Evolutionary conservation across 2,329 filamentous ascomycete genomes (phyloP), one percentile per base, ranked within the genome.

Genomic region (Coniochaeta ligniaria): DNA sequence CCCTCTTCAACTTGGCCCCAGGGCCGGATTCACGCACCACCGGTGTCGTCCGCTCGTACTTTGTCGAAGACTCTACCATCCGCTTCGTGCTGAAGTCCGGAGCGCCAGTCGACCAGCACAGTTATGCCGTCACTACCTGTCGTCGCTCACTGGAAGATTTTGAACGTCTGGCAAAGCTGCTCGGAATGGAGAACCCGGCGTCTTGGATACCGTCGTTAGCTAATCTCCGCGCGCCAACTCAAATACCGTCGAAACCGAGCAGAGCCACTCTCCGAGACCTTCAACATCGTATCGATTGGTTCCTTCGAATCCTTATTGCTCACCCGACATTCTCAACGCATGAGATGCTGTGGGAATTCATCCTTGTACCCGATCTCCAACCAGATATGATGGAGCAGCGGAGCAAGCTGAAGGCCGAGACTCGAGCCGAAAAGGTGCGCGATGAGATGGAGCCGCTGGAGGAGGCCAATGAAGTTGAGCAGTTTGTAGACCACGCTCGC

Each of bases 321-420:
- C 95, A 99, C 70, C 90, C 94, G 3, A 98, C 95, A 0, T 97
- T 99, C 71, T 85, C 92, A 0, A 96, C 91, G 0, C 96, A 99
- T 70, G 95, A 99, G 76, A 92, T 98, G 83, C 82, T 99, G 2
- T 99, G 95, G 96, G 95, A 99, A 69, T 99, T 99, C 76, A 96
- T 99, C 74, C 82, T 99, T 0, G 93, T 99, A 14, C 95, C 95
- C 1, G 95, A 99, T 66, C 85, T 99, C 57, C 91, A 96, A 71
- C 83, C 91, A 0, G 87, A 92, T 22, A 92, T 93, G 84, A 94
- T 98, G 82, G 89, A 91, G 59, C 89, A 96, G 72, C 86, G 95
- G 57, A 96, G 91, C 64, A 86, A 87, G 60, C 85, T 92, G 63
- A 99, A 99, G 75, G 90, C 92, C 4, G 89, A 93, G 71, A 86